Base-by-base conservation (phyloP, 306 rosid species). In the Quercus engelmannii region DNA sequence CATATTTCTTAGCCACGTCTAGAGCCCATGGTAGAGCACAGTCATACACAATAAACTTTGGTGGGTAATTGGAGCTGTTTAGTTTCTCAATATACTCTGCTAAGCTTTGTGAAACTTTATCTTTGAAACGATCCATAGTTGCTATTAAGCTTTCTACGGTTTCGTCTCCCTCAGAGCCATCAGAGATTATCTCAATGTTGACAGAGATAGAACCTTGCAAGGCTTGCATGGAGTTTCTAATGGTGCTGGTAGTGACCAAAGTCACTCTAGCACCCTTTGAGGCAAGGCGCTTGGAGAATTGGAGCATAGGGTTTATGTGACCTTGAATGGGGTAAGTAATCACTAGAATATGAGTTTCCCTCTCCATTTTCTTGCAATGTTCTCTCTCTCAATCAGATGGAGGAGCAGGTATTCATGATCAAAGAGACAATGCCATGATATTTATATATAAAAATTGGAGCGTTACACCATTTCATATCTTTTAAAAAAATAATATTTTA, bases 301-400 rank as follows among this genome's bases (percentile, higher is more conserved):
- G 76, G 38, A 81, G 68, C 28, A 71, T 65, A 46, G 85, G 85
- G 51, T 76, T 81, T 33, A 81, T 81, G 61, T 81, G 85, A 49
- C 81, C 78, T 57, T 81, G 85, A 3, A 73, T 38, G 14, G 79
- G 79, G 59, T 64, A 80, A 1, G 83, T 70, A 31, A 80, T 65
- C 1, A 56, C 38, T 8, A 80, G 26, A 7, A 80, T 59, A 23
- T 80, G 75, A 19, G 57, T n/a, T 46, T 11, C 15, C 14, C 20
- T 72, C 79, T 5, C 58, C 57, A 31, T 23, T 75, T 55, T 59
- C 78, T 23, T 12, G 52, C 52, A 46, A 46, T 46, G 15, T 11
- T 46, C 52, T 11, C 52, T 46, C 52, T 46, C 52, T 46, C 52
- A 9, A 9, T 46, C 14, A 46, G 14, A 46, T 2, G 4, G 12